Evolutionary conservation across 805 yeast species (phyloP).

Genomic region (Candida ficus): DNA sequence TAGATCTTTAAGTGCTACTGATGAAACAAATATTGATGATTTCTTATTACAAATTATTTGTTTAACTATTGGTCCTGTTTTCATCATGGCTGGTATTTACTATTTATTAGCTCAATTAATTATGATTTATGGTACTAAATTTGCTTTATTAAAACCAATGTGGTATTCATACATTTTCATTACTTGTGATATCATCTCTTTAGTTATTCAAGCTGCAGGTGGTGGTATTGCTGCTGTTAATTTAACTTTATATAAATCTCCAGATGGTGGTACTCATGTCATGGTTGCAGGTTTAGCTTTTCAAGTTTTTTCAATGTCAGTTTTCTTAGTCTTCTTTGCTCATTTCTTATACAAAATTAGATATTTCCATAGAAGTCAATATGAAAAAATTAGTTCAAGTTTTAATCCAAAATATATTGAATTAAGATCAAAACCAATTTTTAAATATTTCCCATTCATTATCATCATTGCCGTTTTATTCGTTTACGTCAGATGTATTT

Average conservation of each 20-base stretch:
- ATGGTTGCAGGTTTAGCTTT: conserved; percentile 77
- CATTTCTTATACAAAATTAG: conserved; percentile 41
- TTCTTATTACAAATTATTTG: conserved; percentile 63
- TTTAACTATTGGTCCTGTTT: conserved; percentile 76
- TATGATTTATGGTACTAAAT: conserved; percentile 53
- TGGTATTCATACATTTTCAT: conserved; percentile 62
- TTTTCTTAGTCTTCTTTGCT: conserved; percentile 48
- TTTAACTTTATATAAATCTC: conserved; percentile 25
- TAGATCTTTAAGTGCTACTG: conserved; percentile 41
- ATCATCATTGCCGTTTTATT: conserved; percentile 45
- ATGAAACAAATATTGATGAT: conserved; percentile 30
- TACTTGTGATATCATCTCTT: conserved; percentile 56
- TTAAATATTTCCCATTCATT: conserved; percentile 40
- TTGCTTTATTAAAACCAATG: conserved; percentile 50
- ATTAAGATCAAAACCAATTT: conserved; percentile 32
- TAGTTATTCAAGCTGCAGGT: conserved; percentile 68
- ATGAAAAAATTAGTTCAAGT: conserved; percentile 24
- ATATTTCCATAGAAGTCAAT: conserved; percentile 22
- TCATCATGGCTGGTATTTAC: conserved; percentile 81
- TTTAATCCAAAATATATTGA: conserved; percentile 33
- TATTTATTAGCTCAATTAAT: conserved; percentile 62
- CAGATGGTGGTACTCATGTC: conserved; percentile 49
- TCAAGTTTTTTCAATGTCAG: conserved; percentile 66
- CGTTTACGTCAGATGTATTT: conserved; percentile 63
- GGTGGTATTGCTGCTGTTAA: conserved; percentile 45